phyloP scores from a whole-genome alignment of 2,329 filamentous ascomycete genomes.

The Phialemoniopsis sp. region DNA sequence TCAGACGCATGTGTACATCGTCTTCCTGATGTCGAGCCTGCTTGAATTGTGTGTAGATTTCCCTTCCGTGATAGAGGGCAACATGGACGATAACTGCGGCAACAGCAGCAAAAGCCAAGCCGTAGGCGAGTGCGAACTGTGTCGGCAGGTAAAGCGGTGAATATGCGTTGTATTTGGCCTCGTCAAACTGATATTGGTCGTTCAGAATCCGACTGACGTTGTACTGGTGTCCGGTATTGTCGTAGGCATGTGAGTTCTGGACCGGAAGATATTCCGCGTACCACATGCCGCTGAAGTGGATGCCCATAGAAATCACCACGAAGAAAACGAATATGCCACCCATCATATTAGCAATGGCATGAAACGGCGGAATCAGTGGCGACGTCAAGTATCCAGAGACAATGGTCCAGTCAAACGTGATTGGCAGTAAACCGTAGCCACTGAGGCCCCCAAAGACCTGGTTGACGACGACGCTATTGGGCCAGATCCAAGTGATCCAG shows the following conservation, averaged over 20 bases:
- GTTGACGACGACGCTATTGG: conserved; percentile 38
- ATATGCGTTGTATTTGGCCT: conserved; percentile 56
- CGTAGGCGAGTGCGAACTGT: conserved; percentile 57
- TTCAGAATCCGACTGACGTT: conserved; percentile 58
- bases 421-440: conserved; percentile 29
- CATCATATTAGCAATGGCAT: conserved; percentile 53
- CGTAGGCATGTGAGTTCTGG: conserved; percentile 56
- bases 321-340: conserved; percentile 51
- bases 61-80: conserved; percentile 48
- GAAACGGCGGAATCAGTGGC: conserved; percentile 46
- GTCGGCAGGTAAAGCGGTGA: conserved; percentile 63
- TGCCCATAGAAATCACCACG: conserved; percentile 50
- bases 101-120: conserved; percentile 64
- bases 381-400: conserved; percentile 45
- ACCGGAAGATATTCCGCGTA: conserved; percentile 59
- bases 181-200: conserved; percentile 51
- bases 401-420: conserved; percentile 32
- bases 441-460: conserved; percentile 39
- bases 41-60: conserved; percentile 51
- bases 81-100: conserved; percentile 56
- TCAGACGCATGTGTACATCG: conserved; percentile 55
- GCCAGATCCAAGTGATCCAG: conserved; percentile 42
- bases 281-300: conserved; percentile 55
- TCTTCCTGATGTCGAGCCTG: conserved; percentile 52
- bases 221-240: conserved; percentile 59